Evolutionary conservation across 257 asterid species (phyloP), one percentile per base, ranked within the genome.

Genomic region (Nicotiana benthamiana): DNA sequence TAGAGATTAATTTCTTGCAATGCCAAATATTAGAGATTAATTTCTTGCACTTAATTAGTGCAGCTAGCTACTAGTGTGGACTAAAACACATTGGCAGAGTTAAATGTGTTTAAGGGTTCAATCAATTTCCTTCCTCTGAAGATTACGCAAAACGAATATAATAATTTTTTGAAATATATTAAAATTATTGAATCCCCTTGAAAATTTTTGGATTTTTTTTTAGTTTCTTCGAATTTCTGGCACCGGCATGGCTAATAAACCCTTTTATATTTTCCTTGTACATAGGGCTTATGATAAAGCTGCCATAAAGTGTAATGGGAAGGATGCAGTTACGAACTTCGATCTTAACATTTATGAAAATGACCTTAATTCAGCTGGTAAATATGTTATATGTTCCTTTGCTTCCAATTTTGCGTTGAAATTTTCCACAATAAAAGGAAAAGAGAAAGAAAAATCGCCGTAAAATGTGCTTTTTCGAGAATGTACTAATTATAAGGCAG

Each of bases 261-360:
- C 4, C 17, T 63, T 63, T 22, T 10, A 16, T 76, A 54, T n/a
- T 28, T 3, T 26, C 27, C 57, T 56, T 57, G 9, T 5, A 40
- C 40, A 10, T 83, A 92, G 98, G 97, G 97, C 97, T 83, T 94
- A 94, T 86, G 98, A 94, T 68, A 94, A 92, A 87, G 98, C 98
- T 53, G 94, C 97, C 85, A 90, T 94, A 56, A 92, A 88, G 87
- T 89, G 93, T 63, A 91, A 92, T 66, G 97, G 98, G 24, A 95
- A 91, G 85, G 98, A 91, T 81, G 97, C 96, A 40, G 94, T 91
- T 51, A 92, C 97, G 54, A 92, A 91, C 85, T 94, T 94, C 76
- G 94, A 93, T 85, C 89, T 94, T 84, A 89, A 85, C 87, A 90
- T 89, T 84, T 94, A 93, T 75, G 92, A 89, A 48, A 87, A 90